phyloP scores from a whole-genome alignment of 495 filamentous ascomycete species.

The Penicillium parvum region DNA sequence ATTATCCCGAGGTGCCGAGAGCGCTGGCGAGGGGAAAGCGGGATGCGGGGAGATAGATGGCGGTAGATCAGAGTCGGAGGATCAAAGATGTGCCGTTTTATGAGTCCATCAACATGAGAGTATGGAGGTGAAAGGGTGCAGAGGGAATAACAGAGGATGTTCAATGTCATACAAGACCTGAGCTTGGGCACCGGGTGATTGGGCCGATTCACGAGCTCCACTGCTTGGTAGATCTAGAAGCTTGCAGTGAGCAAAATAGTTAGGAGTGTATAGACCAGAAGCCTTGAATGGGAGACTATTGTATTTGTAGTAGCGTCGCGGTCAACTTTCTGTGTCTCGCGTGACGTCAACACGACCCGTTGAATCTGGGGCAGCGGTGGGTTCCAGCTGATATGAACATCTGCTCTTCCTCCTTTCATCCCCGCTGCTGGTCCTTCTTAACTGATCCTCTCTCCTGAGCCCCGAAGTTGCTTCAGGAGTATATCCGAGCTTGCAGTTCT shows the following conservation, averaged over 20 bases:
- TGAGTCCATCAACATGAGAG: too few relatives aligned
- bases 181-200: conserved; percentile 17
- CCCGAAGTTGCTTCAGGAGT: not conserved
- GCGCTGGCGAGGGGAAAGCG: not conserved
- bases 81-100: too few relatives aligned
- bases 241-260: too few relatives aligned
- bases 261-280: too few relatives aligned
- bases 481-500: conserved; percentile 3
- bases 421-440: not conserved
- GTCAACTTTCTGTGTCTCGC: too few relatives aligned
- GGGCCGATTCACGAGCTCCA: conserved; percentile 14
- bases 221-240: conserved; percentile 5
- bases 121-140: too few relatives aligned
- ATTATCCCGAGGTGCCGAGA: conserved; percentile 30
- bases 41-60: conserved; percentile 3
- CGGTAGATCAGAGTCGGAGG: not conserved
- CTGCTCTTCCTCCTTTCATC: not conserved
- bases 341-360: conserved; percentile 29
- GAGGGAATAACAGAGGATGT: conserved; percentile 1
- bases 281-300: too few relatives aligned
- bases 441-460: not conserved
- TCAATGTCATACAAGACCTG: conserved; percentile 5
- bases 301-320: too few relatives aligned
- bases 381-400: conserved; percentile 10
- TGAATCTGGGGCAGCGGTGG: conserved; percentile 1